These are phyloP conservation scores for Tetragonia tetragonoides DNA, from an alignment of 148 eudicot species.

Conservation along the genomic window DNA sequence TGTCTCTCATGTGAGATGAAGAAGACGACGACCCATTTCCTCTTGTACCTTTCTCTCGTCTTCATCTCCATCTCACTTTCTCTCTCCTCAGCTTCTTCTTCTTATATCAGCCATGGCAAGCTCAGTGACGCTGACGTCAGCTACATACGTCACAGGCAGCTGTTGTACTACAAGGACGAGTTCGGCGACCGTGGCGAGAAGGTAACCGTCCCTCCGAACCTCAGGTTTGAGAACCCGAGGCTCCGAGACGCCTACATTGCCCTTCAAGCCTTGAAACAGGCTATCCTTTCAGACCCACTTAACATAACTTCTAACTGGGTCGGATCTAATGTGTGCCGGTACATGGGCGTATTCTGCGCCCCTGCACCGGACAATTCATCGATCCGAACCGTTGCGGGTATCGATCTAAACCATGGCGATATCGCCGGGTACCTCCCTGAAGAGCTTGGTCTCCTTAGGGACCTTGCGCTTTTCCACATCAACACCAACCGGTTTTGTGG, in stretches of 20 bases:
- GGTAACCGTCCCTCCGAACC: constrained; percentile 44
- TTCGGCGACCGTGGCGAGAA: constrained; percentile 67
- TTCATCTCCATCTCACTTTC: neutral
- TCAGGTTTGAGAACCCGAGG: constrained; percentile 46
- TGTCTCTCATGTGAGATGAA: constrained; percentile 54
- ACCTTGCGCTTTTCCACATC: constrained; percentile 72
- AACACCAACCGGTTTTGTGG: constrained; percentile 87
- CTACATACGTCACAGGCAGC: constrained; percentile 56
- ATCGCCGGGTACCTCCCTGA: constrained; percentile 86
- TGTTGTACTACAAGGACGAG: constrained; percentile 65
- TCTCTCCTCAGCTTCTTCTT: neutral
- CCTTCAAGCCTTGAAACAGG: constrained; percentile 77
- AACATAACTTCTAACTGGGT: constrained; percentile 65
- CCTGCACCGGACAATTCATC: constrained; percentile 44
- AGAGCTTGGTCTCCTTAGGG: constrained; percentile 66
- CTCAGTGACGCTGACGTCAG: constrained; percentile 45
- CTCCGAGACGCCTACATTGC: constrained; percentile 81
- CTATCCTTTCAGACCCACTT: constrained; percentile 75
- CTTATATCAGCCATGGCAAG: constrained; percentile 23
- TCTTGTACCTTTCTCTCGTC: neutral
- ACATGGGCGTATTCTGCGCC: constrained; percentile 75
- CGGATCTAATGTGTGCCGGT: constrained; percentile 70
- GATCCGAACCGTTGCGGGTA: constrained; percentile 60
- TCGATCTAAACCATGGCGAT: constrained; percentile 80
- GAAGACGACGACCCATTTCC: constrained; percentile 28